Base-by-base conservation (phyloP, 2,329 filamentous ascomycete genomes). In the Cladosporium austrohemisphaericum region DNA sequence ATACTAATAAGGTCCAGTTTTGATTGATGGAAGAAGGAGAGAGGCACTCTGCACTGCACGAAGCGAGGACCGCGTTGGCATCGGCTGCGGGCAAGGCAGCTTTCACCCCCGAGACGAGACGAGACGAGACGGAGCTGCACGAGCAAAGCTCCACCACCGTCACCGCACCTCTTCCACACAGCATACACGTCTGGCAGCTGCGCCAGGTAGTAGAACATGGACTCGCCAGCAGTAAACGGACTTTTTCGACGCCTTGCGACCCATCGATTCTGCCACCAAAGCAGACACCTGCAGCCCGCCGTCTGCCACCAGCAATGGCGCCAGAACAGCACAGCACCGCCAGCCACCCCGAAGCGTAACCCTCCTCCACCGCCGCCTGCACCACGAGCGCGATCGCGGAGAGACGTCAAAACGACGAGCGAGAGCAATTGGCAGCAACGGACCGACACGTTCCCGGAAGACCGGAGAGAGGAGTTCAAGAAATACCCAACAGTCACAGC, bases 381-480 rank as follows among this genome's bases (percentile, higher is more conserved):
- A 13, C 46, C 43, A 25, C 28, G 37, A 16, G 26, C 20, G 53
- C 52, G 52, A 43, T 33, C 52, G n/a, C 45, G 45, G 14, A 54
- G 56, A 26, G 52, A 54, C 25, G 52, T 58, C 50, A 75, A 59
- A 63, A 71, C 63, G 25, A 69, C 61, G 41, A 78, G 77, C 58
- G 86, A 87, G 64, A 86, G 80, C 69, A 76, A 83, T 60, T 97
- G 93, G 93, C 88, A 92, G 70, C 91, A 94, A 67, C 78, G 92
- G 52, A 85, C 79, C 22, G 81, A 87, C 55, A 71, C 88, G 16
- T 83, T 93, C 52, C 83, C 87, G 0, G 74, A 78, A 49, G 88
- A 98, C 64, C 84, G 88, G 68, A 77, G 79, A 2, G 82, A 88
- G 38, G 91, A 97, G 68, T 91, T 91, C 67, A 78, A 82, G 53